Percentiles rank a stretch among this genome's conserved stretches.
Conservation (phyloP, 176 grass and related monocot genomes). For the Pontederia crassipes region DNA sequence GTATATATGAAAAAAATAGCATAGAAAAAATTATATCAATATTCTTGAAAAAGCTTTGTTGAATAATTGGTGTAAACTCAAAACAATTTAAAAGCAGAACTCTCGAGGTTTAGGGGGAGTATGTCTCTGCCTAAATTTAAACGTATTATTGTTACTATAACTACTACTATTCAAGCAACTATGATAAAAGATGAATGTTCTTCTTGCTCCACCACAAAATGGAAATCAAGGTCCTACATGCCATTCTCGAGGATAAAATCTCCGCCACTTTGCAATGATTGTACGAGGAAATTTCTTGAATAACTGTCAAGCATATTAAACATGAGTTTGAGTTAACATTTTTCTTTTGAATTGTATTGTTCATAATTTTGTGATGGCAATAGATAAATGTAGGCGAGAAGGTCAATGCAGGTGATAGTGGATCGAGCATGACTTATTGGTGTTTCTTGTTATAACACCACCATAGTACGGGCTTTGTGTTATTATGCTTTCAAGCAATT, state of each 20-base stretch:
- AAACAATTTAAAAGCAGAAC: too few species aligned
- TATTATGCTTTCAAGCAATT: neutral
- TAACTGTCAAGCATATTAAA: too few species aligned
- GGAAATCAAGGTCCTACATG: conserved; percentile 83
- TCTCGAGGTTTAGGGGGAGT: too few species aligned
- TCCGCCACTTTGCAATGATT: conserved; percentile 23
- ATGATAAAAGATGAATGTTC: neutral
- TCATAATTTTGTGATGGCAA: neutral
- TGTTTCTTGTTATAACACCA: conserved; percentile 73
- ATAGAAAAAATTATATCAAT: too few species aligned
- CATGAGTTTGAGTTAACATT: neutral
- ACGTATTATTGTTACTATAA: neutral
- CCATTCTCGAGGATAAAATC: conserved; percentile 97
- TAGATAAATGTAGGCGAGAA: conserved; percentile 17
- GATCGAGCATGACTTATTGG: conserved; percentile 40
- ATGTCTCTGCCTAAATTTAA: too few species aligned
- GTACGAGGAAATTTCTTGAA: neutral
- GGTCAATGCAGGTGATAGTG: conserved; percentile 78
- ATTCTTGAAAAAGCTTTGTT: too few species aligned
- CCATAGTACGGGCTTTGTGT: conserved; percentile 34
- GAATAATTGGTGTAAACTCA: too few species aligned
- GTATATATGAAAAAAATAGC: too few species aligned
- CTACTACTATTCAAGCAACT: neutral
- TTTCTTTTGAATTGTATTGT: neutral
- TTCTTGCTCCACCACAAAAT: conserved; percentile 41